Evolutionary conservation across 306 rosid genomes (phyloP), one percentile per base, ranked within the genome.

Genomic region (Astragalus membranaceus): DNA sequence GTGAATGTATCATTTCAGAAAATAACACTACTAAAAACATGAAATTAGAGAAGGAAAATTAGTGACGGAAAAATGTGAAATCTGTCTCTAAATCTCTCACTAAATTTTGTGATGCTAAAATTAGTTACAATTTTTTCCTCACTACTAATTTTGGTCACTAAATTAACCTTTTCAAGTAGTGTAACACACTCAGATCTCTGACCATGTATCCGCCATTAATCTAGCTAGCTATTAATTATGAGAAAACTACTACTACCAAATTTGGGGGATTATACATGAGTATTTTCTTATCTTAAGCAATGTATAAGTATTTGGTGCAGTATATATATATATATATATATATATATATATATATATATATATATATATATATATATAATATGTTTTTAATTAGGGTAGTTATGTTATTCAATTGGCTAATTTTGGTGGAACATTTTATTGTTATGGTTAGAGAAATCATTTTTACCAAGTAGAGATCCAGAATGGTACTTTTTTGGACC

Each of bases 401-500:
- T 32, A 29, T 56, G 30, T 20, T 77, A 1, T 72, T 77, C 15
- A 68, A 64, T 20, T 49, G 74, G 32, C 49, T 73, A 68, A 69
- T 70, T 70, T 53, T 78, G 69, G 20, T 76, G 59, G 36, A 47
- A 61, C 49, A 10, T 30, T 59, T 55, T 49, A 3, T 13, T 13
- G 30, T 20, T 5, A 3, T 30, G 6, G 12, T 16, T 77, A 94
- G 99, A 94, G 65, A 94, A 91, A 80, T 94, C 99, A 46, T 91
- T 88, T 78, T 79, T 94, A 33, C 97, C 99, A 16, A 94, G 99
- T 69, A 85, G 97, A 85, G 99, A 94, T 47, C 99, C 99, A 32
- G 99, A 94, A 53, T 94, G 99, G 99, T 94, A 94, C 78, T 94
- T 94, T 80, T 94, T 94, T 52, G 99, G 99, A 53, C 99, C 99